Conservation (phyloP, 2,329 filamentous ascomycete species). For the Hymenoscyphus scutula region DNA sequence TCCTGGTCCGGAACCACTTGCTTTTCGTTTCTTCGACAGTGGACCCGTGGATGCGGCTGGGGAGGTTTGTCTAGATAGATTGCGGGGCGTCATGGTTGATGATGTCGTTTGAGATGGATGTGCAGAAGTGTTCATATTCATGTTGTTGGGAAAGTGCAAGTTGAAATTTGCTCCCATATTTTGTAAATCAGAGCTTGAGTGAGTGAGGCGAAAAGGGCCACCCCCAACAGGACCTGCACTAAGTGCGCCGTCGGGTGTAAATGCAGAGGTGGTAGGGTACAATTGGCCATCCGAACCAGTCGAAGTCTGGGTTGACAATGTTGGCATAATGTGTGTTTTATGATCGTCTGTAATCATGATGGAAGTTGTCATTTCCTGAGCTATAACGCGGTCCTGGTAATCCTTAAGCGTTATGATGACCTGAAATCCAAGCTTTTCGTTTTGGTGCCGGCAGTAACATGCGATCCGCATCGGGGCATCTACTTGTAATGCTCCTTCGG, state of each 20-base stretch:
- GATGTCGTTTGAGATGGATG: slow-evolving; percentile 40
- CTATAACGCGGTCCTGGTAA: slow-evolving; percentile 69
- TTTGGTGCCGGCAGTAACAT: slow-evolving; percentile 94
- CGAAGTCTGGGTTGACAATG: slow-evolving; percentile 34
- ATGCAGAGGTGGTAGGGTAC: slow-evolving; percentile 44
- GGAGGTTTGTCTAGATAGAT: slow-evolving; percentile 71
- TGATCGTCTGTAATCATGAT: slow-evolving; percentile 99
- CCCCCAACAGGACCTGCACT: slow-evolving; percentile 27
- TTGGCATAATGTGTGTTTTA: slow-evolving; percentile 68
- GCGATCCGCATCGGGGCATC: slow-evolving; percentile 93
- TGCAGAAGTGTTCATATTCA: slow-evolving; percentile 36
- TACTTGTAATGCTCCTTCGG: slow-evolving; percentile 67
- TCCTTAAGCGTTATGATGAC: slow-evolving; percentile 96
- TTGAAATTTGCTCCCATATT: slow-evolving; percentile 51
- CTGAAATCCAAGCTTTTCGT: slow-evolving; percentile 86
- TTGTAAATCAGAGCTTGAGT: slow-evolving; percentile 63
- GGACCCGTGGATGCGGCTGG: slow-evolving; percentile 64
- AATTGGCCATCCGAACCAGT: slow-evolving; percentile 35
- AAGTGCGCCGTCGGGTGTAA: slow-evolving; percentile 33
- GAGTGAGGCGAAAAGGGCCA: slow-evolving; percentile 53
- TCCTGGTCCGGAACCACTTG: slow-evolving; percentile 60
- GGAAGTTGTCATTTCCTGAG: slow-evolving; percentile 79
- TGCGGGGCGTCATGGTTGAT: slow-evolving; percentile 54
- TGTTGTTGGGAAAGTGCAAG: slow-evolving; percentile 26
- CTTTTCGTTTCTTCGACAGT: slow-evolving; percentile 77